phyloP scores from a whole-genome alignment of 176 grass and related monocot genomes.

The Phoenix dactylifera region DNA sequence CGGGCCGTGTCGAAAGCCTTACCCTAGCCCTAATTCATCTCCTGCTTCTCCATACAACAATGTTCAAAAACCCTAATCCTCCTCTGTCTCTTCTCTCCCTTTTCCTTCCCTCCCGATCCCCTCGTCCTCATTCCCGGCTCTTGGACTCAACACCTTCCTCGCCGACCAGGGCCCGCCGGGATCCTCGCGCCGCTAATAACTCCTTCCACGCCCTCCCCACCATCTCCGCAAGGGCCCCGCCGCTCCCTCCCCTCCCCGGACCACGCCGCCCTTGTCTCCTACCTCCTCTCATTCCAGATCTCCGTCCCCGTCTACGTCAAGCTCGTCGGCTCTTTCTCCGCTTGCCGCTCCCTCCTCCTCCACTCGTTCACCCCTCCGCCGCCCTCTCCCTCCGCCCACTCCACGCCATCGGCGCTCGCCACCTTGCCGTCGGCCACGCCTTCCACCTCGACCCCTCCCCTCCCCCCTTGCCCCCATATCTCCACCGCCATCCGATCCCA shows the following conservation, averaged over 20 bases:
- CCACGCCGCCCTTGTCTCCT: slow-evolving; percentile 14
- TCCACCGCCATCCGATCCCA: slow-evolving; percentile 9
- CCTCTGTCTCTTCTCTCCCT: too few relatives aligned
- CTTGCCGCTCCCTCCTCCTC: slow-evolving; percentile 23
- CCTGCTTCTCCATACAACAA: too few relatives aligned
- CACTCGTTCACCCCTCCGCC: slow-evolving; percentile 26
- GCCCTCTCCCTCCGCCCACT: slow-evolving; percentile 36
- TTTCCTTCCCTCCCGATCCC: too few relatives aligned
- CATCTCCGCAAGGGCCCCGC: slow-evolving; percentile 17
- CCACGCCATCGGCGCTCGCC: slow-evolving; percentile 25
- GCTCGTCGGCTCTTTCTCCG: slow-evolving; percentile 44
- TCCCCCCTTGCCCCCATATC: slow-evolving; percentile 11
- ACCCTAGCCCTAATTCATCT: too few relatives aligned
- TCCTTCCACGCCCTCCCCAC: slow-evolving; percentile 39
- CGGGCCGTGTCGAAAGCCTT: too few relatives aligned
- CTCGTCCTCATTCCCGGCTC: neutral
- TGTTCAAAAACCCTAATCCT: too few relatives aligned
- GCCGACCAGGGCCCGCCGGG: slow-evolving; percentile 19
- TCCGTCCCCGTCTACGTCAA: slow-evolving; percentile 38
- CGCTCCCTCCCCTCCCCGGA: slow-evolving; percentile 10
- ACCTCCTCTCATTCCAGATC: slow-evolving; percentile 41
- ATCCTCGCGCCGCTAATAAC: slow-evolving; percentile 47
- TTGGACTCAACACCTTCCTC: slow-evolving; percentile 61
- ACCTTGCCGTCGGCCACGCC: slow-evolving; percentile 37
- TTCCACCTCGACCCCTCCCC: slow-evolving; percentile 31